phyloP scores from a whole-genome alignment of 345 rosid genomes.

The Hibiscus trionum region DNA sequence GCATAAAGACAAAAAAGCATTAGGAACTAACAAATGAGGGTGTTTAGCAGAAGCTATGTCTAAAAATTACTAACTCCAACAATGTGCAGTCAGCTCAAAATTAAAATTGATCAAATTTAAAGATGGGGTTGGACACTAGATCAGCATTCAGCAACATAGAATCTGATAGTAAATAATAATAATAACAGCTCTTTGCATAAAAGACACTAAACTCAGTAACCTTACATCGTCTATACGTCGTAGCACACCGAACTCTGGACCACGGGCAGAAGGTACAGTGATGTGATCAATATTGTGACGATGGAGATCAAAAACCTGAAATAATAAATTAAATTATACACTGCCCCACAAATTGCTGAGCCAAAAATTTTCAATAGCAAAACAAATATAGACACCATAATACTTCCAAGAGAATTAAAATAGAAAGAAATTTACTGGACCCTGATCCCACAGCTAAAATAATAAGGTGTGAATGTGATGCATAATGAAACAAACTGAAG shows the following conservation, averaged over 20 bases:
- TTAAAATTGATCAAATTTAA: not conserved
- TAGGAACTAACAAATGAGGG: not conserved
- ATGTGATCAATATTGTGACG: conserved; percentile 95
- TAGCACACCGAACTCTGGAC: conserved; percentile 76
- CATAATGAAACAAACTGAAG: not conserved
- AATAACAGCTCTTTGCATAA: not conserved
- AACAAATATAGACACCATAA: not conserved
- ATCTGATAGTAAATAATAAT: not conserved
- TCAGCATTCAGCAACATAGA: conserved; percentile 1
- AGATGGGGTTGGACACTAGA: not conserved
- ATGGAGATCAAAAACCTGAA: conserved; percentile 82
- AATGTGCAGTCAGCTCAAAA: not conserved
- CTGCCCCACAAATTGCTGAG: not conserved
- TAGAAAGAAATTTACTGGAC: not conserved
- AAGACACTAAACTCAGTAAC: not conserved
- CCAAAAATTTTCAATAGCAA: not conserved
- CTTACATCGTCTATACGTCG: conserved; percentile 90
- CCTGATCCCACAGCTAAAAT: not conserved
- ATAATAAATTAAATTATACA: conserved; percentile 3
- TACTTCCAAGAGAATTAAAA: not conserved
- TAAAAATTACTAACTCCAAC: not conserved
- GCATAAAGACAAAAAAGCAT: not conserved
- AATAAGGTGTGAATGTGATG: not conserved
- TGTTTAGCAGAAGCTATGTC: not conserved
- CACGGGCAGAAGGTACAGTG: conserved; percentile 69